A percentile compares a stretch with the other conserved stretches of the same genome.
phyloP scores from a whole-genome alignment of 2,329 filamentous ascomycete genomes.

The Didymella pomorum region DNA sequence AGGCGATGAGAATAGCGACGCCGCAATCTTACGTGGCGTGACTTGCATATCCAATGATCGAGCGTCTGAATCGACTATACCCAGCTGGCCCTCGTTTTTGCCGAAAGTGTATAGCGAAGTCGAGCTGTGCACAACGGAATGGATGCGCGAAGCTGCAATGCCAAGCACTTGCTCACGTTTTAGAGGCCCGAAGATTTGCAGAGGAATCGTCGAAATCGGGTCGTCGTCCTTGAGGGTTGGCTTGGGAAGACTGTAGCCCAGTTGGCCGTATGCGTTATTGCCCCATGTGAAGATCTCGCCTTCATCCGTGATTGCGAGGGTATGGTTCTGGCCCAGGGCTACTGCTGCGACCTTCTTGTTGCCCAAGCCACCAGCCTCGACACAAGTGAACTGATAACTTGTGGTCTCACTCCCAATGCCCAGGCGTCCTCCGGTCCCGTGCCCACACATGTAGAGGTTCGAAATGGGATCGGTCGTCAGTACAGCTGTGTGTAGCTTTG shows the following conservation, averaged over 20 bases:
- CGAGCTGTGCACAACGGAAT: constrained; percentile 87
- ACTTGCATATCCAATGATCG: constrained; percentile 85
- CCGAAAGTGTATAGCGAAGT: constrained; percentile 91
- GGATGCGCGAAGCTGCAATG: constrained; percentile 85
- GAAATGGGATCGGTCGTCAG: constrained; percentile 86
- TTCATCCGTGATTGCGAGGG: constrained; percentile 80
- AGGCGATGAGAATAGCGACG: constrained; percentile 75
- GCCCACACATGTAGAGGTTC: constrained; percentile 91
- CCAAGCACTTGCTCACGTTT: constrained; percentile 86
- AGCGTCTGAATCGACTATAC: constrained; percentile 93
- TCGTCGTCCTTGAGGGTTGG: constrained; percentile 77
- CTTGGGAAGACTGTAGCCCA: constrained; percentile 81
- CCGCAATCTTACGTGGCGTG: constrained; percentile 84
- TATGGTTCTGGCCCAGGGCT: constrained; percentile 90
- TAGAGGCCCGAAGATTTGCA: constrained; percentile 89
- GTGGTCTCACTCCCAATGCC: constrained; percentile 91
- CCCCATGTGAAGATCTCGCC: constrained; percentile 98
- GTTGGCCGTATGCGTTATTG: constrained; percentile 81
- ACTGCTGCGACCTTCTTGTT: constrained; percentile 79
- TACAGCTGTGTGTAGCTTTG: constrained; percentile 90
- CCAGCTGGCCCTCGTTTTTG: constrained; percentile 92
- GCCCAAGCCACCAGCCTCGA: constrained; percentile 75
- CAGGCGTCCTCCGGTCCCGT: constrained; percentile 87
- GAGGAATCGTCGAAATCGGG: constrained; percentile 79
- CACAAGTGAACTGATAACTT: constrained; percentile 82